A percentile compares a stretch with the other conserved stretches of the same genome.
phyloP scores from a whole-genome alignment of 352 stramenopile genomes.

The Pythium dissotocum region DNA sequence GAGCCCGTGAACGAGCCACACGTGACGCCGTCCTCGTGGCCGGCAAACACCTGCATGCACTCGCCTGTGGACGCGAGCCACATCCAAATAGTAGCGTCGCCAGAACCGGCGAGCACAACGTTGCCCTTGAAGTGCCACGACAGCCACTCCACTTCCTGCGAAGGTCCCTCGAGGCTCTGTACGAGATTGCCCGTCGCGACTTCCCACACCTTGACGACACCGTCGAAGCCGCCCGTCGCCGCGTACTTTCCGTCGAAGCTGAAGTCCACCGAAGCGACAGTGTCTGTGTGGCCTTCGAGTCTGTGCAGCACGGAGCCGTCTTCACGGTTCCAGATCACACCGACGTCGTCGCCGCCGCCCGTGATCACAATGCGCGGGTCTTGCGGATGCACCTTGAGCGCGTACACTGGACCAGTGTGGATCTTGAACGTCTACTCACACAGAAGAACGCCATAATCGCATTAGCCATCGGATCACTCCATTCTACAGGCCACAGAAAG shows the following conservation, averaged over 20 bases:
- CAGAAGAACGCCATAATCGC: neutral
- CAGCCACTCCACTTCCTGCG: constrained; percentile 91
- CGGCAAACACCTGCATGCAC: constrained; percentile 98
- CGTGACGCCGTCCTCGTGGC: constrained; percentile 94
- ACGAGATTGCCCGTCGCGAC: constrained; percentile 77
- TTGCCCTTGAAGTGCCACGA: constrained; percentile 91
- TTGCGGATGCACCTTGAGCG: constrained; percentile 77
- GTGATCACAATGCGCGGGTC: constrained; percentile 82
- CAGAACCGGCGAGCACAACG: constrained; percentile 87
- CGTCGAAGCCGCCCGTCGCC: constrained; percentile 85
- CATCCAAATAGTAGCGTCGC: constrained; percentile 91
- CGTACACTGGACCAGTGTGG: constrained; percentile 80
- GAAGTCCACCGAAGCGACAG: constrained; percentile 82
- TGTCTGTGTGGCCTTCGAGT: constrained; percentile 78
- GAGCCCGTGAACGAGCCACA: constrained; percentile 94
- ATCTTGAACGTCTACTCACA: constrained; percentile 66
- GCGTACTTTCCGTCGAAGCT: constrained; percentile 89
- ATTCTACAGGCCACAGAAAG: neutral
- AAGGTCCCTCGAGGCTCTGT: constrained; percentile 85
- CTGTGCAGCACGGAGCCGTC: constrained; percentile 78
- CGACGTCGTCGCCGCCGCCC: constrained; percentile 82
- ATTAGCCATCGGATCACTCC: neutral
- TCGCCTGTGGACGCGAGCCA: constrained; percentile 93
- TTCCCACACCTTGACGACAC: constrained; percentile 89
- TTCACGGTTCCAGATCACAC: constrained; percentile 86